Base-by-base conservation (phyloP, 441 rosid genomes). In the Erysimum cheiri region DNA sequence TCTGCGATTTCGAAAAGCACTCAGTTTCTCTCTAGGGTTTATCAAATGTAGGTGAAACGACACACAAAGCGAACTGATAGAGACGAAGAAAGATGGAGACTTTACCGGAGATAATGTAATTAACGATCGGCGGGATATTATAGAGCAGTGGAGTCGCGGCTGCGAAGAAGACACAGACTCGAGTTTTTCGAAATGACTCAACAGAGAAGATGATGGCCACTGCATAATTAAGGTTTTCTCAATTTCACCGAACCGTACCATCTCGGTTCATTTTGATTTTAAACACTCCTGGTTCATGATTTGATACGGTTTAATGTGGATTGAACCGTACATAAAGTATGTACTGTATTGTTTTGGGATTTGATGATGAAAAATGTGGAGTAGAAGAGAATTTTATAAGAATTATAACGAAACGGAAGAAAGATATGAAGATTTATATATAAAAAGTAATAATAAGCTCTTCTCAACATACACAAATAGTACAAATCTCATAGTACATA, bases 11-110 rank as follows among this genome's bases (percentile, higher is more conserved):
- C 50, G 35, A 19, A 68, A 47, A 28, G 49, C 5, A 48, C 4
- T 58, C 50, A 24, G 9, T 32, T 68, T 46, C 57, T 41, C 35
- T 71, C 46, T 64, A 64, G 53, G 65, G 52, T 47, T 63, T 8
- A 69, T 28, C 40, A 47, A 35, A 13, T 41, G 24, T 8, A 43
- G 54, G 52, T 2, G 39, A 32, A 28, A 24, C 14, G 24, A 44
- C 3, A 15, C 36, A 37, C 4, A 13, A 56, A 19, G 15, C 13
- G 17, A 52, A 41, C 39, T 8, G 11, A 4, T 44, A 31, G 29
- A 60, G 19, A 49, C 14, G 15, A 8, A 40, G 15, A 49, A 57
- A 66, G 29, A 41, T 4, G 0, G 10, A 64, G 3, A 3, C 9
- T 39, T 47, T 64, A 72, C 72, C 67, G 55, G 61, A 24, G 54